phyloP scores from a whole-genome alignment of 371 early-diverging fungal genomes.

The Thermomucor indicae-seudaticae region DNA sequence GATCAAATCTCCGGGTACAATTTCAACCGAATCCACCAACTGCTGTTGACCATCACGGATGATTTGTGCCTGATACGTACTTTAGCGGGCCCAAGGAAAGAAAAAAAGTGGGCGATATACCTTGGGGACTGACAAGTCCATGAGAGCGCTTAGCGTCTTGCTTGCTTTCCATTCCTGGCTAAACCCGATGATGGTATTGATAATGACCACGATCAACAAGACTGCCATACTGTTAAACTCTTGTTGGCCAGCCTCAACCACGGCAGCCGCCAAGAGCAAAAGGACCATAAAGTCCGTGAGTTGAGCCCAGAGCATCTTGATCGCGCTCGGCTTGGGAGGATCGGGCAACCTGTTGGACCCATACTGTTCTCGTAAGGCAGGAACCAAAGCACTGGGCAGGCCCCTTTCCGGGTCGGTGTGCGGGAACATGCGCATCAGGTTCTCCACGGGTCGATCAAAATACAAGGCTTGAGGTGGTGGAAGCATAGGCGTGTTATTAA shows the following conservation, averaged over 20 bases:
- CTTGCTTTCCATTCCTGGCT: slow-evolving; percentile 90
- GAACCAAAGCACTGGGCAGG: slow-evolving; percentile 48
- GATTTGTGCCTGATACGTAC: slow-evolving; percentile 61
- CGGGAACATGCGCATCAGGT: slow-evolving; percentile 77
- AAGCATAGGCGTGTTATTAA: slow-evolving; percentile 33
- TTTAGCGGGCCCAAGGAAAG: slow-evolving; percentile 58
- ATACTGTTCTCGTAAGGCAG: slow-evolving; percentile 68
- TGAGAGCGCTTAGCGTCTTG: slow-evolving; percentile 85
- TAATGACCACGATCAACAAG: slow-evolving; percentile 79
- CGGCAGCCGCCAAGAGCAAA: slow-evolving; percentile 63
- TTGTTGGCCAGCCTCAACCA: slow-evolving; percentile 73
- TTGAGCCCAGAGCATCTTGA: slow-evolving; percentile 82
- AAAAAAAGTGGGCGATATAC: slow-evolving; percentile 20
- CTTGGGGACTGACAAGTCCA: slow-evolving; percentile 80
- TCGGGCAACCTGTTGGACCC: slow-evolving; percentile 78
- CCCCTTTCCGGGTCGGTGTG: slow-evolving; percentile 69
- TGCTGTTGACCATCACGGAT: slow-evolving; percentile 77
- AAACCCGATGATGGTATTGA: slow-evolving; percentile 87
- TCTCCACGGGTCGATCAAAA: slow-evolving; percentile 79
- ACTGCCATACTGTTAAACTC: slow-evolving; percentile 73
- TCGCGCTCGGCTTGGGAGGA: slow-evolving; percentile 72
- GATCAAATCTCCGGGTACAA: slow-evolving; percentile 90
- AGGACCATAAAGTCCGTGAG: slow-evolving; percentile 92
- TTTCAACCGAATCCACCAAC: slow-evolving; percentile 64
- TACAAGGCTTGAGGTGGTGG: slow-evolving; percentile 73